Evolutionary conservation across 129 eudicot genomes (phyloP).

Genomic region (Flaveria linearis): DNA sequence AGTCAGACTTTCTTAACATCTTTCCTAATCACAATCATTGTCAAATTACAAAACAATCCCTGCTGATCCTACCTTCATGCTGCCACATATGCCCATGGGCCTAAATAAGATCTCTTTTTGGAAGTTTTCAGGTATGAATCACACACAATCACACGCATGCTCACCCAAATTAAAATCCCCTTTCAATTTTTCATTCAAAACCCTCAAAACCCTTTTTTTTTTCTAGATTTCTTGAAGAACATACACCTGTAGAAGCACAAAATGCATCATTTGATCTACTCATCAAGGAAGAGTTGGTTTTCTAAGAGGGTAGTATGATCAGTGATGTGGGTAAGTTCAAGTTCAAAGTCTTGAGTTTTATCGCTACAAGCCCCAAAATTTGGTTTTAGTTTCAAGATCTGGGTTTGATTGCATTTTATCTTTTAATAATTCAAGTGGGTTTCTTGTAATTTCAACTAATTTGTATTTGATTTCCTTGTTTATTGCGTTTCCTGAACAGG

Average conservation of each 20-base stretch:
- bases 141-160: slow-evolving; percentile 24
- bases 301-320: background rate
- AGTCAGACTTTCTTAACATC: background rate
- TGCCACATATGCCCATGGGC: slow-evolving; percentile 35
- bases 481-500: slow-evolving; percentile 17
- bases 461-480: slow-evolving; percentile 25
- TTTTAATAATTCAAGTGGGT: slow-evolving; percentile 28
- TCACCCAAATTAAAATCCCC: slow-evolving; percentile 16
- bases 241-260: slow-evolving; percentile 12
- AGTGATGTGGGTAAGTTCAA: slow-evolving; percentile 27
- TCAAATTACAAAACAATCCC: slow-evolving; percentile 29
- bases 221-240: slow-evolving; percentile 25
- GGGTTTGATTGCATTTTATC: slow-evolving; percentile 12
- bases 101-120: slow-evolving; percentile 33
- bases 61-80: slow-evolving; percentile 8
- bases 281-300: slow-evolving; percentile 7
- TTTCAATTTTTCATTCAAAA: slow-evolving; percentile 15
- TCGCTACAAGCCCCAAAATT: slow-evolving; percentile 22
- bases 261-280: slow-evolving; percentile 10
- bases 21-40: slow-evolving; percentile 10
- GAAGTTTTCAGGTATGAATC: slow-evolving; percentile 35
- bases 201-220: background rate
- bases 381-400: slow-evolving; percentile 33
- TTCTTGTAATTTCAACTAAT: slow-evolving; percentile 34
- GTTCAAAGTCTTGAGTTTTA: slow-evolving; percentile 14